Conservation (phyloP, 345 rosid species). For the Arabidopsis suecica region DNA sequence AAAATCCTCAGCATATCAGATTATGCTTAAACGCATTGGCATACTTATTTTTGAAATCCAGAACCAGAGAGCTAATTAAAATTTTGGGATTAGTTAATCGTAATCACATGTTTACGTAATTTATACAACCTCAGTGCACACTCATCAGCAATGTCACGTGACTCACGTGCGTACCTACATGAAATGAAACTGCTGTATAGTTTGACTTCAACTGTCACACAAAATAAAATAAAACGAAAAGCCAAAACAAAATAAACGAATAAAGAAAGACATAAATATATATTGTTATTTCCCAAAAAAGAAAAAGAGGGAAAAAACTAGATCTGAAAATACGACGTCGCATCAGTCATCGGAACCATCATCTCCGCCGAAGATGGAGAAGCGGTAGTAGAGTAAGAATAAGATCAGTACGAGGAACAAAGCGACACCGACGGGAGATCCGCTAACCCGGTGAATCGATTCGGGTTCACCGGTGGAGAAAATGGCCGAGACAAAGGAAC, state of each 20-base stretch:
- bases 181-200: constrained; percentile 4
- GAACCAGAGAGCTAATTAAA: too few relatives aligned
- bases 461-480: constrained; percentile 75
- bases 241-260: neutral
- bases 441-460: constrained; percentile 69
- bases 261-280: constrained; percentile 13
- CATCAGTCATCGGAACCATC: constrained; percentile 58
- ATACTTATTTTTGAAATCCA: too few relatives aligned
- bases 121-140: constrained; percentile 6
- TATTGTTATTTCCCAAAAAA: neutral
- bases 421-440: constrained; percentile 81
- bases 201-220: constrained; percentile 31
- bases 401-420: constrained; percentile 64
- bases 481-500: constrained; percentile 59
- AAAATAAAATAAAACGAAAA: neutral
- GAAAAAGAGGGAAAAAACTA: constrained; percentile 20
- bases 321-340: constrained; percentile 41
- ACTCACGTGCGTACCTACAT: constrained; percentile 35
- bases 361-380: constrained; percentile 81
- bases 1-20: too few relatives aligned
- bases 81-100: too few relatives aligned
- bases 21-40: too few relatives aligned
- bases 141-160: constrained; percentile 24
- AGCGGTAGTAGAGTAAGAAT: constrained; percentile 70
- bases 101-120: neutral